Conservation (phyloP, 129 eudicot species). For the Dittrichia graveolens region DNA sequence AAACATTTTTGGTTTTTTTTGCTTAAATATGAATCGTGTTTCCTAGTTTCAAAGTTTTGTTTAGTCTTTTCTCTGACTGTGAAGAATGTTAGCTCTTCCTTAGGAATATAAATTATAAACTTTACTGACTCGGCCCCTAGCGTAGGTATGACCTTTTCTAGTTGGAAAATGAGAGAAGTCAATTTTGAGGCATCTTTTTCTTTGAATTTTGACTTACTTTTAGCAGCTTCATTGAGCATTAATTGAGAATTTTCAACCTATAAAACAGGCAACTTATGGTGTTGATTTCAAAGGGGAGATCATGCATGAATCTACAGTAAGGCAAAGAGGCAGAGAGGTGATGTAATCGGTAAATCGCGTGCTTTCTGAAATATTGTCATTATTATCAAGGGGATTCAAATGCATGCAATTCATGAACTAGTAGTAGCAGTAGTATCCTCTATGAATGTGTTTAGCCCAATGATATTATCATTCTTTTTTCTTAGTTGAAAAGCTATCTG, state of each 20-base stretch:
- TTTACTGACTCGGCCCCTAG: too few species aligned
- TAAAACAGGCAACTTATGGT: slow-evolving; percentile 55
- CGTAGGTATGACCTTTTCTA: background rate
- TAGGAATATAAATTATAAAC: too few species aligned
- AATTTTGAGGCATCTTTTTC: slow-evolving; percentile 4
- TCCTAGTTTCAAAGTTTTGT: too few species aligned
- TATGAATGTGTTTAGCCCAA: slow-evolving; percentile 5
- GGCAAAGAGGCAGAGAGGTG: slow-evolving; percentile 49
- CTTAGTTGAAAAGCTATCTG: background rate
- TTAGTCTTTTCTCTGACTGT: too few species aligned
- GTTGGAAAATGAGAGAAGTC: background rate
- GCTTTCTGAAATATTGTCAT: background rate
- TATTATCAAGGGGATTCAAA: background rate
- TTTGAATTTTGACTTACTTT: background rate
- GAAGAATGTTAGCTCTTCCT: too few species aligned
- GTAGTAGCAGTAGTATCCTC: slow-evolving; percentile 1
- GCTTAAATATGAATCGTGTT: background rate
- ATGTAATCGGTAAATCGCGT: slow-evolving; percentile 36
- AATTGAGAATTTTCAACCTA: background rate
- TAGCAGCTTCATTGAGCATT: background rate
- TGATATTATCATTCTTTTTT: slow-evolving; percentile 12
- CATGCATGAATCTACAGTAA: slow-evolving; percentile 34
- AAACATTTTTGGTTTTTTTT: background rate
- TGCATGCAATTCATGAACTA: slow-evolving; percentile 15
- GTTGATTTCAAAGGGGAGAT: slow-evolving; percentile 51